Evolutionary conservation across 2,329 filamentous ascomycete species (phyloP), one percentile per base, ranked within the genome.

Genomic region (Aureobasidium sp.): DNA sequence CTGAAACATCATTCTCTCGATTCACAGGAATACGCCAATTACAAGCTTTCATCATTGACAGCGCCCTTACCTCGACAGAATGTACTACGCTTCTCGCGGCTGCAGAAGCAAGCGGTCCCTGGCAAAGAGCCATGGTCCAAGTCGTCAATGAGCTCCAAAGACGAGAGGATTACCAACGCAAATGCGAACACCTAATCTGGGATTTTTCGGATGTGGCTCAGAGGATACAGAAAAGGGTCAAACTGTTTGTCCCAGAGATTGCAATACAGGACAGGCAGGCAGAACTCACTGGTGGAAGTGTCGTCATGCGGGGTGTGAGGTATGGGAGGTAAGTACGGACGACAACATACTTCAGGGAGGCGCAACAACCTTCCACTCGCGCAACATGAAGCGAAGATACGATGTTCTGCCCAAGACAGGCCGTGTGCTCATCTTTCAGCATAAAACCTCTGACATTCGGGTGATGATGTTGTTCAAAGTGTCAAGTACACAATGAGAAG

Each of bases 111-210:
- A 44, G 65, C 7, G 75, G 68, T 63, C 72, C 77, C 1, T 93
- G 89, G 90, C 78, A 80, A 55, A 82, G 84, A 1, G 90, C 89
- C 0, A 79, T 90, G 72, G 79, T 92, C 63, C 88, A 88, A 70
- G 72, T 84, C 27, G 88, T 88, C 5, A 72, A 73, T 5, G 87
- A 88, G 3, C 76, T 71, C 62, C 86, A 93, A 73, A 73, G 78
- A 2, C 72, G 85, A 46, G 74, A 79, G 4, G 77, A 81, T 1
- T 80, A 84, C 9, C 83, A 84, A 53, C 81, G 90, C 17, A 86
- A 89, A 64, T 87, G 87, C 68, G 87, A 87, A n/a, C 82, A 90
- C 3, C 89, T 93, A 66, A 87, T 94, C 67, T 89, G 86, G 82
- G 88, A 94, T 69, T 75, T 81, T 15, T 77, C 80, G 53, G 81